Conservation (phyloP, 2,329 filamentous ascomycete species). For the Paraphaeosphaeria sporulosa region DNA sequence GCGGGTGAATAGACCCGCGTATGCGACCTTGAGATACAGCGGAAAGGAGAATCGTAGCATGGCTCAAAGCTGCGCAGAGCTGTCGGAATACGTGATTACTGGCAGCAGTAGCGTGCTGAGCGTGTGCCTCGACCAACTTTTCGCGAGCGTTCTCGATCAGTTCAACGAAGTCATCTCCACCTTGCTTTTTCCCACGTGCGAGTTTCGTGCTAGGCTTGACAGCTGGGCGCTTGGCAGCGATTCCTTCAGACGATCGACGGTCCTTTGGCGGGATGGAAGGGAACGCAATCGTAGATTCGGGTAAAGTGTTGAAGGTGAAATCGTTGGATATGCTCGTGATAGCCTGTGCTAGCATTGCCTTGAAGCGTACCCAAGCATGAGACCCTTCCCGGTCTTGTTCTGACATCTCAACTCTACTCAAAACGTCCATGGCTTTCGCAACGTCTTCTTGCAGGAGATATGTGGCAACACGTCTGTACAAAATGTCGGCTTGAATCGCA, state of each 20-base stretch:
- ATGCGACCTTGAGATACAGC: slow-evolving; percentile 41
- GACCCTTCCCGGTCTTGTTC: slow-evolving; percentile 54
- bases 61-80: slow-evolving; percentile 44
- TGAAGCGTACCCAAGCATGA: slow-evolving; percentile 68
- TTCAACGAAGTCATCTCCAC: slow-evolving; percentile 60
- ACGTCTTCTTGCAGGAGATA: slow-evolving; percentile 43
- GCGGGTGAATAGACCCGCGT: slow-evolving; percentile 46
- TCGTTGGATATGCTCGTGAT: slow-evolving; percentile 77
- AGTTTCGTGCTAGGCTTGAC: slow-evolving; percentile 23
- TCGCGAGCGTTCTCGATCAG: slow-evolving; percentile 72
- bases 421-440: slow-evolving; percentile 34
- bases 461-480: slow-evolving; percentile 60
- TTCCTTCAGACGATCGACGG: slow-evolving; percentile 34
- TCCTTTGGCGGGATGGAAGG: slow-evolving; percentile 65
- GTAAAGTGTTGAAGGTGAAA: slow-evolving; percentile 85
- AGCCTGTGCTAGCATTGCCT: slow-evolving; percentile 72
- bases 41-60: slow-evolving; percentile 50
- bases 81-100: slow-evolving; percentile 65
- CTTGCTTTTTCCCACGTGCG: slow-evolving; percentile 34
- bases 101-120: slow-evolving; percentile 60
- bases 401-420: slow-evolving; percentile 34
- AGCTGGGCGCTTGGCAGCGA: slow-evolving; percentile 22
- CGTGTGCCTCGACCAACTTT: slow-evolving; percentile 69
- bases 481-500: slow-evolving; percentile 57
- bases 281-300: slow-evolving; percentile 91